Conservation (phyloP, 495 filamentous ascomycete species). For the Penicillium cataractarum region DNA sequence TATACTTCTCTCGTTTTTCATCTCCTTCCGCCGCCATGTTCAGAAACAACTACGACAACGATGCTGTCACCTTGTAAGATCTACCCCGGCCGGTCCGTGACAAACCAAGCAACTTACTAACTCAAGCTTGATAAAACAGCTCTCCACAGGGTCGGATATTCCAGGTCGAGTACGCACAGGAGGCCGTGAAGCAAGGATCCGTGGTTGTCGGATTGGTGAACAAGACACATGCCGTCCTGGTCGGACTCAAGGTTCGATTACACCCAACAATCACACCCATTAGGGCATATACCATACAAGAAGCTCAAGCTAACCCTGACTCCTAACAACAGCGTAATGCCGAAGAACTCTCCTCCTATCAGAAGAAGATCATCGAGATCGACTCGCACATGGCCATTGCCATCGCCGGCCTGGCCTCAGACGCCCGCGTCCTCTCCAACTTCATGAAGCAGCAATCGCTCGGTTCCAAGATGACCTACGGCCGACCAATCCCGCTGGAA, state of each 20-base stretch:
- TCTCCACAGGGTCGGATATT: slow-evolving; percentile 99
- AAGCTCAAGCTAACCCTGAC: slow-evolving; percentile 1
- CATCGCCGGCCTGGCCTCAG: slow-evolving; percentile 95
- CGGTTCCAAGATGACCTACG: slow-evolving; percentile 92
- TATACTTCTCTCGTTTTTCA: slow-evolving; percentile 14
- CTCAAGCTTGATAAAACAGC: slow-evolving; percentile 53
- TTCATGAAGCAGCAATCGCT: slow-evolving; percentile 99
- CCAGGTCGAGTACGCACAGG: slow-evolving; percentile 98
- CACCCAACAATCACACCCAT: neutral
- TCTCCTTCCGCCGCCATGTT: slow-evolving; percentile 69
- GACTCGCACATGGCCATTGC: slow-evolving; percentile 95
- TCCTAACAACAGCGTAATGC: slow-evolving; percentile 76
- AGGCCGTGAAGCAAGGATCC: slow-evolving; percentile 98
- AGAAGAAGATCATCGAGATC: slow-evolving; percentile 98
- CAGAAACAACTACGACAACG: slow-evolving; percentile 99
- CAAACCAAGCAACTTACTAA: slow-evolving; percentile 26
- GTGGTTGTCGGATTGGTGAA: slow-evolving; percentile 95
- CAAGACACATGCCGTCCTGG: slow-evolving; percentile 96
- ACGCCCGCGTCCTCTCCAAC: slow-evolving; percentile 98
- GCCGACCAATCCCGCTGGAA: slow-evolving; percentile 85
- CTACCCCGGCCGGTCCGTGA: slow-evolving; percentile 32
- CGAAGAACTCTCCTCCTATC: slow-evolving; percentile 99
- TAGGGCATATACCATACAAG: neutral
- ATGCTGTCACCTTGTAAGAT: slow-evolving; percentile 96
- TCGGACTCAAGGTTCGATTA: slow-evolving; percentile 84